These are phyloP conservation scores for Typha latifolia DNA, from an alignment of 176 grass and related monocot genomes.

Conservation along the genomic window DNA sequence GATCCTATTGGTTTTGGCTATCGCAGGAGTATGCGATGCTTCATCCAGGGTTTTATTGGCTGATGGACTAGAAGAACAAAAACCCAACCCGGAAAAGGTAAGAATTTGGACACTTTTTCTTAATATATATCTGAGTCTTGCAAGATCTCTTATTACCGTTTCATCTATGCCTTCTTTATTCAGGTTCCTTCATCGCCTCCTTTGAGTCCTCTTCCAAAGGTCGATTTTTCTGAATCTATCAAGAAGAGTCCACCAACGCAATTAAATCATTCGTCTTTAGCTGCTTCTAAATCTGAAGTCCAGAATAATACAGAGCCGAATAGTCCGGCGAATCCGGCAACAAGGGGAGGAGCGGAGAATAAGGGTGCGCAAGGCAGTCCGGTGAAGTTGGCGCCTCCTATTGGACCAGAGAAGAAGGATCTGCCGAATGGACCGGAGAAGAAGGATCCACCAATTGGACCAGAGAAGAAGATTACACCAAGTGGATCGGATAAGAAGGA, in stretches of 20 bases:
- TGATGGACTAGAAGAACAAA: slow-evolving; percentile 6
- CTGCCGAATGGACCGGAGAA: slow-evolving; percentile 5
- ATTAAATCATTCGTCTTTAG: not conserved
- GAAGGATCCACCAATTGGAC: not conserved
- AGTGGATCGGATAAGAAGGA: not conserved
- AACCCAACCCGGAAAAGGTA: slow-evolving; percentile 14
- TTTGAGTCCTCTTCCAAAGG: not conserved
- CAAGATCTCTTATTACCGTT: not conserved
- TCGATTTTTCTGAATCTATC: not conserved
- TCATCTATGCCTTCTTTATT: not conserved
- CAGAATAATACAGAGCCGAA: too few species aligned
- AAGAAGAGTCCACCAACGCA: not conserved
- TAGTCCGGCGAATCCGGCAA: too few species aligned
- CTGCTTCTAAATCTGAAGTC: not conserved
- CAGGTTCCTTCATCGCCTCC: not conserved
- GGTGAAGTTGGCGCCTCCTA: not conserved
- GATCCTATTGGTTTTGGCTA: slow-evolving; percentile 14
- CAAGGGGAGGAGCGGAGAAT: not conserved
- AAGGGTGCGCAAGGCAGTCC: not conserved
- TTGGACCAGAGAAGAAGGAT: slow-evolving; percentile 2
- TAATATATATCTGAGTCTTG: not conserved
- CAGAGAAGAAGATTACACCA: slow-evolving; percentile 2
- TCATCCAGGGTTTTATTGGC: slow-evolving; percentile 28
- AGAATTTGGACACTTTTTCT: not conserved
- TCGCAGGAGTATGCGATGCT: slow-evolving; percentile 9